Evolutionary conservation across 768 basidiomycete species (phyloP).

Genomic region (Tulasnella sp.): DNA sequence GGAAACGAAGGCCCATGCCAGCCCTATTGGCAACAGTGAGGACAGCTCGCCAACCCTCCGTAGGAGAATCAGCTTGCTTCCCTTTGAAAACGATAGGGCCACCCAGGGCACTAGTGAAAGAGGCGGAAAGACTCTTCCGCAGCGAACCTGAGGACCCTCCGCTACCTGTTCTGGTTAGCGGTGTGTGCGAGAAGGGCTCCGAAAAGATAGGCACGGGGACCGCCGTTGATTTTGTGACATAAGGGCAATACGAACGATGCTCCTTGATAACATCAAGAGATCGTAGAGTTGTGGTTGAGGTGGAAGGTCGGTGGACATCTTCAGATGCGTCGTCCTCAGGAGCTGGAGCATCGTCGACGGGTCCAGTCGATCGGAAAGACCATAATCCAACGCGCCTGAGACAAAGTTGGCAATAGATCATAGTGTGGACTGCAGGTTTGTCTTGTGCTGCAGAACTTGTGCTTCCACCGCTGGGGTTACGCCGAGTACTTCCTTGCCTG

Average conservation of each 20-base stretch:
- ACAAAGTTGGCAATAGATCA: slow-evolving; percentile 56
- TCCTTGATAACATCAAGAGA: slow-evolving; percentile 67
- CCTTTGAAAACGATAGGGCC: slow-evolving; percentile 27
- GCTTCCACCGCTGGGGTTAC: neutral
- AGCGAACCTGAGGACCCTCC: slow-evolving; percentile 10
- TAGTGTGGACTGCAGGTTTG: slow-evolving; percentile 32
- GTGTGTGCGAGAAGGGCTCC: slow-evolving; percentile 13
- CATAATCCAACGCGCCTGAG: slow-evolving; percentile 71
- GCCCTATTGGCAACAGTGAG: slow-evolving; percentile 53
- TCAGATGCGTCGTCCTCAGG: neutral
- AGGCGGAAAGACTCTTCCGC: slow-evolving; percentile 12
- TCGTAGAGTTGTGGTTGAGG: slow-evolving; percentile 26
- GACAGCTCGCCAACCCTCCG: slow-evolving; percentile 78
- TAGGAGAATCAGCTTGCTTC: slow-evolving; percentile 10
- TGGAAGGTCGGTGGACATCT: slow-evolving; percentile 23
- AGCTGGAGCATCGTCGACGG: neutral
- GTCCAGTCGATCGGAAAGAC: slow-evolving; percentile 35
- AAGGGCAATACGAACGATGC: slow-evolving; percentile 80
- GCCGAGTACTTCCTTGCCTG: neutral
- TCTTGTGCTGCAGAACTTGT: neutral
- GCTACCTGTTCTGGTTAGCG: slow-evolving; percentile 8
- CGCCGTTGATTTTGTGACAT: slow-evolving; percentile 31
- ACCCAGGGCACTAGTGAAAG: slow-evolving; percentile 23
- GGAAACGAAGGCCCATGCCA: slow-evolving; percentile 47
- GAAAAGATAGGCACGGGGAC: slow-evolving; percentile 17